phyloP scores from a whole-genome alignment of 208 protist species.

The Trypanosoma boissoni region DNA sequence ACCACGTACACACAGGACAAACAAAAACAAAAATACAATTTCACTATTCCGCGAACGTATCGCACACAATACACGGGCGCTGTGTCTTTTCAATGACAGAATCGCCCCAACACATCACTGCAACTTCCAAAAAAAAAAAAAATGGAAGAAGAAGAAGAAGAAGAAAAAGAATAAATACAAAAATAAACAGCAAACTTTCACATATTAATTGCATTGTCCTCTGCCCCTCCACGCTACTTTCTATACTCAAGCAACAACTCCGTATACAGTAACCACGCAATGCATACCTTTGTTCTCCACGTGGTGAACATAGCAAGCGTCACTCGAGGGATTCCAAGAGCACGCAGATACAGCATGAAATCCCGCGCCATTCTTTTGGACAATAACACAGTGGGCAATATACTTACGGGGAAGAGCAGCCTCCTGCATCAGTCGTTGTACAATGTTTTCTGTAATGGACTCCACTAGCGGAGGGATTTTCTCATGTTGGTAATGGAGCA shows the following conservation, averaged over 20 bases:
- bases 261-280: constrained; percentile 86
- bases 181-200: constrained; percentile 9
- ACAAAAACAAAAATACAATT: too few relatives aligned
- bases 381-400: constrained; percentile 74
- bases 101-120: too few relatives aligned
- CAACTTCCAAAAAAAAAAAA: constrained; percentile 4
- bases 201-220: not conserved
- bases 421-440: constrained; percentile 78
- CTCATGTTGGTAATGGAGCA: constrained; percentile 67
- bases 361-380: constrained; percentile 90
- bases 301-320: constrained; percentile 81
- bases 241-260: constrained; percentile 34
- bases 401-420: constrained; percentile 90
- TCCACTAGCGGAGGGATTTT: constrained; percentile 58
- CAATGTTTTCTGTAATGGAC: constrained; percentile 66
- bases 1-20: too few relatives aligned
- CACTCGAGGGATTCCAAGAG: constrained; percentile 87
- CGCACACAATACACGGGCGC: too few relatives aligned
- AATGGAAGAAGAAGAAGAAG: constrained; percentile 14
- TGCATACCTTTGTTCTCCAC: constrained; percentile 80
- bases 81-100: too few relatives aligned
- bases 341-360: constrained; percentile 77
- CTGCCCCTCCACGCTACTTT: not conserved
- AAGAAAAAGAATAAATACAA: constrained; percentile 28
- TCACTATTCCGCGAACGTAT: too few relatives aligned